These are phyloP conservation scores for Fraxinus greggii DNA, from an alignment of 305 asterid genomes.

Conservation along the genomic window DNA sequence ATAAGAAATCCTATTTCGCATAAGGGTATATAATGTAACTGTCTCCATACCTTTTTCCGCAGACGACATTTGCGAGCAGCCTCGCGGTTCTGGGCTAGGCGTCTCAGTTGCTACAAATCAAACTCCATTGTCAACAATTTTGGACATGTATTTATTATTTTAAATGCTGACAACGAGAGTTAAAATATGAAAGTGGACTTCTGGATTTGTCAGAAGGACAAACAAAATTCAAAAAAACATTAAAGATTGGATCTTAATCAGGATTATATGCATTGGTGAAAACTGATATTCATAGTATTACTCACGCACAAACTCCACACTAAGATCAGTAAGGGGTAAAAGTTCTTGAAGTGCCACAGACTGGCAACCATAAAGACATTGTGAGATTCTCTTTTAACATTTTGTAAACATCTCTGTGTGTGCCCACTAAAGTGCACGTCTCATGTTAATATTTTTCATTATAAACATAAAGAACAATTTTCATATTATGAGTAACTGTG, in stretches of 20 bases:
- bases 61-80: slow-evolving; percentile 94
- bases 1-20: neutral
- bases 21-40: neutral
- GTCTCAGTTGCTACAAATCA: slow-evolving; percentile 59
- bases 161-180: neutral
- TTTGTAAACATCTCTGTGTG: neutral
- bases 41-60: slow-evolving; percentile 67
- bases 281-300: neutral
- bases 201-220: neutral
- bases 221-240: neutral
- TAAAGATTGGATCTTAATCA: neutral
- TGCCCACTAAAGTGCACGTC: neutral
- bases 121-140: slow-evolving; percentile 21
- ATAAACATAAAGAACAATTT: neutral
- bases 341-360: neutral
- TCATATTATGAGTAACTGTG: neutral
- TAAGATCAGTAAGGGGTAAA: neutral
- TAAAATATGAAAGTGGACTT: neutral
- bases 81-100: slow-evolving; percentile 91
- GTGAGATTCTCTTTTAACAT: neutral
- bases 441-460: neutral
- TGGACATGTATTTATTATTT: neutral
- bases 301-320: neutral
- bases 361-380: neutral
- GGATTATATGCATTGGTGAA: neutral